Base-by-base conservation (phyloP, 345 rosid genomes). In the Hirschfeldia incana region DNA sequence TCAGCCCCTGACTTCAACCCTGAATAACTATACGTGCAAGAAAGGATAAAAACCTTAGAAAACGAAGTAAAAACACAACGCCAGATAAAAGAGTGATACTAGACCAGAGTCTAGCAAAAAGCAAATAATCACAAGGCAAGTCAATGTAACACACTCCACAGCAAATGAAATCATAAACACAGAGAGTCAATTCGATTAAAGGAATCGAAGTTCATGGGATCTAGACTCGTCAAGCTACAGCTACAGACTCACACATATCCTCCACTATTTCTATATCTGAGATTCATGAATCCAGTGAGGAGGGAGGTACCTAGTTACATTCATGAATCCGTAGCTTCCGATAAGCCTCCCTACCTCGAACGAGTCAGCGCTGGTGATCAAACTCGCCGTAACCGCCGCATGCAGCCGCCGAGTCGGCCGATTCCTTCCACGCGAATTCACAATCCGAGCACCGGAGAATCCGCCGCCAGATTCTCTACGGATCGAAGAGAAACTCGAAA, bases 261-360 rank as follows among this genome's bases (percentile, higher is more conserved):
- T 59, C 64, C 65, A 60, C 36, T 1, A 28, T 28, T 28, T 12
- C 15, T 4, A 60, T 12, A 28, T 11, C 11, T 28, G 64, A 60
- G 33, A 60, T 28, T 58, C 60, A 59, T 29, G 16, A 1, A 66
- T 21, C 30, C 30, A 79, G 73, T 37, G 66, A 63, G 57, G 62
- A 51, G 57, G 57, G 5, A 33, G 21, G 21, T 66, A 94, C 98
- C 98, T 92, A 5, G 98, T 91, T 42, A 94, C 67, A 72, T 91
- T 94, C 91, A 94, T 91, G 88, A 91, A 94, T 49, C 97, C 98
- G 15, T 91, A 94, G 88, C 92, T 91, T 58, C 98, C 97, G 17
- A 92, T 88, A 60, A 94, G 92, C 59, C 88, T 80, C 13, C 98
- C 98, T 5, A 94, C 98, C 84, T 91, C 91, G 85, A 94, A 94